phyloP scores from a whole-genome alignment of 176 grass and related monocot genomes.

The Pharus latifolius region DNA sequence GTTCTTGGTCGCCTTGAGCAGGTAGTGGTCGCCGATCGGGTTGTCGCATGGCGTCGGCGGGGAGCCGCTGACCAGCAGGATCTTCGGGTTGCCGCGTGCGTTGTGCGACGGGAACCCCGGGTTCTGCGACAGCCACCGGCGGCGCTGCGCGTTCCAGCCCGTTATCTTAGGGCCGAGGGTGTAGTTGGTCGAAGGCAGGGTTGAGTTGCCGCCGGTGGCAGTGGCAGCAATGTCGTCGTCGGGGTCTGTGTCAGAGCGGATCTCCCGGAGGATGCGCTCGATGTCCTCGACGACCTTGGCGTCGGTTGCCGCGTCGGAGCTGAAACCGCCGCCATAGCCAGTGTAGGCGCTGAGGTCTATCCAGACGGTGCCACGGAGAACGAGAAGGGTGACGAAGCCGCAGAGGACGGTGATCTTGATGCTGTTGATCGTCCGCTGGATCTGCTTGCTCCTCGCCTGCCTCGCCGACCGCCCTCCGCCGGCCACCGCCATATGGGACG shows the following conservation, averaged over 20 bases:
- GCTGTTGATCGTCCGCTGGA: slow-evolving; percentile 36
- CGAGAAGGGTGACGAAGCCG: slow-evolving; percentile 39
- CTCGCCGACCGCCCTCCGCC: not conserved
- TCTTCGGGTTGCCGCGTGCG: slow-evolving; percentile 20
- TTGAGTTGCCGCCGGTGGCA: slow-evolving; percentile 10
- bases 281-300: slow-evolving; percentile 20
- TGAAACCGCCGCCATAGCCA: not conserved
- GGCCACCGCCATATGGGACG: not conserved
- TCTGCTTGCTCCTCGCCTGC: slow-evolving; percentile 20
- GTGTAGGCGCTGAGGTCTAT: slow-evolving; percentile 10
- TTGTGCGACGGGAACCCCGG: slow-evolving; percentile 41
- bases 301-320: not conserved
- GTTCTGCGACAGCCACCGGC: slow-evolving; percentile 37
- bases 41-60: slow-evolving; percentile 43
- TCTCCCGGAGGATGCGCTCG: slow-evolving; percentile 46
- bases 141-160: slow-evolving; percentile 45
- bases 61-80: slow-evolving; percentile 57
- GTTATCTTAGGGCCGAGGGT: slow-evolving; percentile 33
- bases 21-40: slow-evolving; percentile 47
- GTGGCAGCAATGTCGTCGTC: not conserved
- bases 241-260: slow-evolving; percentile 26
- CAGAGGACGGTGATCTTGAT: slow-evolving; percentile 36
- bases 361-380: slow-evolving; percentile 46
- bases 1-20: slow-evolving; percentile 60
- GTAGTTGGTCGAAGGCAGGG: slow-evolving; percentile 7